These are phyloP conservation scores for Collariella sp. DNA, from an alignment of 495 filamentous ascomycete species.

Conservation along the genomic window DNA sequence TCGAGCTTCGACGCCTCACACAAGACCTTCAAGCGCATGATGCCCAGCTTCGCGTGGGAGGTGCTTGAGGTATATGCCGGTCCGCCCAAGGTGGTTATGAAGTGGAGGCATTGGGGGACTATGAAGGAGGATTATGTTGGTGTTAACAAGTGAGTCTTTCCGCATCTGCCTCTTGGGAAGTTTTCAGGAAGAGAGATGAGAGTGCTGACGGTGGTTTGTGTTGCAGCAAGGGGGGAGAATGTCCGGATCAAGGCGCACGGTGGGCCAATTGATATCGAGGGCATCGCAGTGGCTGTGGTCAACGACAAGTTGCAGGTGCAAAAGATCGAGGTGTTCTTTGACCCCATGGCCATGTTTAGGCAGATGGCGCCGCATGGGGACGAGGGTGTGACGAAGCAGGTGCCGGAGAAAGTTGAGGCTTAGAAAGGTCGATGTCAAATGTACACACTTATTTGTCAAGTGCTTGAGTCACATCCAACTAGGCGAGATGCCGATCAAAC, in stretches of 20 bases:
- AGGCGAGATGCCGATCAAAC: no score
- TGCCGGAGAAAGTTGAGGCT: neutral
- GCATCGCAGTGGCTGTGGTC: slow-evolving; percentile 50
- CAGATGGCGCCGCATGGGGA: slow-evolving; percentile 41
- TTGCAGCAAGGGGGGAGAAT: slow-evolving; percentile 49
- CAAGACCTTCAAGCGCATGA: slow-evolving; percentile 62
- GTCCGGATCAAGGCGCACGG: slow-evolving; percentile 49
- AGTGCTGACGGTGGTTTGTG: neutral
- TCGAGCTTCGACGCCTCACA: slow-evolving; percentile 52
- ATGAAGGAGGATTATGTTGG: slow-evolving; percentile 59
- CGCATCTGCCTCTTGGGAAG: neutral
- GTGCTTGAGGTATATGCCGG: slow-evolving; percentile 56
- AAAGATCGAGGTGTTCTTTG: slow-evolving; percentile 54
- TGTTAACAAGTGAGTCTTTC: slow-evolving; percentile 43
- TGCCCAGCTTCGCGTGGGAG: slow-evolving; percentile 64
- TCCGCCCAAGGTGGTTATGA: slow-evolving; percentile 50
- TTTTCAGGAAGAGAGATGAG: neutral
- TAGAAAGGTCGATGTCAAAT: neutral
- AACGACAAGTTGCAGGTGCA: slow-evolving; percentile 50
- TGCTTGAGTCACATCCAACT: no score
- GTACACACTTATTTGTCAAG: no score
- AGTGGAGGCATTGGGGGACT: slow-evolving; percentile 57
- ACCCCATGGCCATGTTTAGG: slow-evolving; percentile 57
- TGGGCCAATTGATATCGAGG: slow-evolving; percentile 40
- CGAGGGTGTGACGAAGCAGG: slow-evolving; percentile 10